A percentile compares a stretch with the other conserved stretches of the same genome.
These are phyloP conservation scores for Nigrospora osmanthi DNA, from an alignment of 2,329 filamentous ascomycete genomes.

Conservation along the genomic window DNA sequence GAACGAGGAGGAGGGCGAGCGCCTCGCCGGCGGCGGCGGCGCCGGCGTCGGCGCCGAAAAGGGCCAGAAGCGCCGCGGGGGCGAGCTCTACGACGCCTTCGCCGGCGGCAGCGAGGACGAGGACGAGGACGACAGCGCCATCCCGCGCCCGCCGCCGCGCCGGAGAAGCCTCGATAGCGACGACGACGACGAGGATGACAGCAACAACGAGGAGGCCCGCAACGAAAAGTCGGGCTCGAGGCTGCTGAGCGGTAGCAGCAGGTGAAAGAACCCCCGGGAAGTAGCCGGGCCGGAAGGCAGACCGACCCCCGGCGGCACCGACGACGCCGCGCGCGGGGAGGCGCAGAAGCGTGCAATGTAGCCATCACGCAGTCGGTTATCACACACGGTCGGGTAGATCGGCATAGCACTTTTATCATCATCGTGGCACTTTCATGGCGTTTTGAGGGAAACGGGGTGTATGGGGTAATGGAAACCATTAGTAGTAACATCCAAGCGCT, in stretches of 20 bases:
- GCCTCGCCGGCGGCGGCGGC: slow-evolving; percentile 33
- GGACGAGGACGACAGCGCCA: slow-evolving; percentile 48
- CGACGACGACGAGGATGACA: slow-evolving; percentile 10
- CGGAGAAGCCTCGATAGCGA: slow-evolving; percentile 26
- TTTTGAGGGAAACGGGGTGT: no score
- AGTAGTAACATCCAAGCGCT: no score
- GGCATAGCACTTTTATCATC: no score
- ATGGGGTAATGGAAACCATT: no score
- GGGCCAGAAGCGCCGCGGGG: slow-evolving; percentile 53
- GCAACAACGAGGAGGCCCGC: background rate
- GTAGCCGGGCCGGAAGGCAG: no score
- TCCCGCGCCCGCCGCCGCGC: slow-evolving; percentile 14
- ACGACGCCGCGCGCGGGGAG: no score
- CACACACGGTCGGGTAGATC: no score
- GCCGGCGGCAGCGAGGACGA: slow-evolving; percentile 79
- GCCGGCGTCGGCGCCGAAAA: slow-evolving; percentile 30
- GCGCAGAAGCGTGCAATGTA: no score
- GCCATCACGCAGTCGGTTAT: no score
- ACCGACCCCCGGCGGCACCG: no score
- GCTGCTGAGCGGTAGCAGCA: slow-evolving; percentile 1
- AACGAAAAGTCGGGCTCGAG: slow-evolving; percentile 4
- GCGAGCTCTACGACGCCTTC: slow-evolving; percentile 96
- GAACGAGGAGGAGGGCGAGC: slow-evolving; percentile 67
- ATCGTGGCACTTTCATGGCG: no score
- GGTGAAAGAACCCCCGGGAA: background rate